Conservation (phyloP, 1,139 yeast species). For the Diutina sp. region DNA sequence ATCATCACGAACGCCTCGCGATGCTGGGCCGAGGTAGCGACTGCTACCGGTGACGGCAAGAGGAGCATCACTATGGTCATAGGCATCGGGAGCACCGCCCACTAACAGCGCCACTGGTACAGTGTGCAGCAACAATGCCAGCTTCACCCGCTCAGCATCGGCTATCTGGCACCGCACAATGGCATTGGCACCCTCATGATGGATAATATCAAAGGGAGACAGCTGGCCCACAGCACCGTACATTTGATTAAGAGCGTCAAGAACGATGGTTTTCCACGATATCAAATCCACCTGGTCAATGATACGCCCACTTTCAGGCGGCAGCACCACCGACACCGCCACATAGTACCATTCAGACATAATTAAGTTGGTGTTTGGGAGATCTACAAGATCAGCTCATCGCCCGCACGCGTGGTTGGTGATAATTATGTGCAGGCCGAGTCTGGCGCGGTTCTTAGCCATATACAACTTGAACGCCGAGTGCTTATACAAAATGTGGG, state of each 20-base stretch:
- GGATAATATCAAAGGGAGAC: not conserved
- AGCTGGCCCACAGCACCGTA: not conserved
- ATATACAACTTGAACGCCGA: too few relatives aligned
- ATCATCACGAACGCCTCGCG: not conserved
- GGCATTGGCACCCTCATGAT: not conserved
- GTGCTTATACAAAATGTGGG: constrained; percentile 32
- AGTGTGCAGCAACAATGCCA: not conserved
- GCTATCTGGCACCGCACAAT: not conserved
- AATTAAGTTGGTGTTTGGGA: not conserved
- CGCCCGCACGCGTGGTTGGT: not conserved
- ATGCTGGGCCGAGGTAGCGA: not conserved
- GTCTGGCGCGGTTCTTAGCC: too few relatives aligned
- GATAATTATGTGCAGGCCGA: not conserved
- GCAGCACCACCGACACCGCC: not conserved
- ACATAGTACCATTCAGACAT: not conserved
- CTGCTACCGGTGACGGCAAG: not conserved
- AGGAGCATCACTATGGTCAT: not conserved
- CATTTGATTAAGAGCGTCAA: not conserved
- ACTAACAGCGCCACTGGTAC: not conserved
- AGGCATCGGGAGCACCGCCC: not conserved
- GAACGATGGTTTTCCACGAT: not conserved
- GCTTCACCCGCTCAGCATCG: not conserved
- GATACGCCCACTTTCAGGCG: not conserved
- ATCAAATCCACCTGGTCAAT: not conserved
- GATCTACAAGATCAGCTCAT: not conserved